Conservation (phyloP, 768 basidiomycete genomes). For the Holtermanniella nyarrowii region DNA sequence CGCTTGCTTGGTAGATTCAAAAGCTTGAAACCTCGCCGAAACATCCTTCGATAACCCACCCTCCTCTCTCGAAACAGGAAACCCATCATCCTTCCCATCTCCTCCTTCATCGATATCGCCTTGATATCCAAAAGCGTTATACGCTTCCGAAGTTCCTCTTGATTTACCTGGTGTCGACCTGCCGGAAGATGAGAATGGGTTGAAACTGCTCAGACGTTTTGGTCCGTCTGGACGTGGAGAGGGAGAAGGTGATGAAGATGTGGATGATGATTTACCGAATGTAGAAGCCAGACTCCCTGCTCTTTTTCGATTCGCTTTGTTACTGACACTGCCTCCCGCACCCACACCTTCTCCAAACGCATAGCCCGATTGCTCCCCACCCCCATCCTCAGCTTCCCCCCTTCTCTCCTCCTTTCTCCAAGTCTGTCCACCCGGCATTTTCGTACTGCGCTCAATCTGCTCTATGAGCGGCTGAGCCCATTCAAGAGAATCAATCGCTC, state of each 20-base stretch:
- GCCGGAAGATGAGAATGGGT: background rate
- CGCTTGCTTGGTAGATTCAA: too few species aligned
- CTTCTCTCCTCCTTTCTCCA: constrained; percentile 51
- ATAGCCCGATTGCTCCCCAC: constrained; percentile 15
- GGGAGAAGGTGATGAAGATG: too few species aligned
- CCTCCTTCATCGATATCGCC: too few species aligned
- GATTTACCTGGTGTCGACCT: too few species aligned
- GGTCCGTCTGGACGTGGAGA: background rate
- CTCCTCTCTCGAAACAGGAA: too few species aligned
- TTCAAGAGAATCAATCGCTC: constrained; percentile 58
- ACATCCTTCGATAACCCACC: too few species aligned
- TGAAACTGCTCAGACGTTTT: background rate
- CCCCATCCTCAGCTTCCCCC: constrained; percentile 16
- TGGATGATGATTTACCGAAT: background rate
- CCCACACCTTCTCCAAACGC: constrained; percentile 35
- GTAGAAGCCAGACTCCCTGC: background rate
- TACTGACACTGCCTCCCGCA: background rate
- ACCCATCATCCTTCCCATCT: too few species aligned
- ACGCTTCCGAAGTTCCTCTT: too few species aligned
- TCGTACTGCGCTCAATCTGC: constrained; percentile 62
- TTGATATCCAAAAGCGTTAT: too few species aligned
- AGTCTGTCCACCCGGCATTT: constrained; percentile 54
- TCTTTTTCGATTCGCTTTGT: background rate
- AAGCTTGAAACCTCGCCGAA: too few species aligned
- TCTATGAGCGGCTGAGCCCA: constrained; percentile 71